These are phyloP conservation scores for Herpetospermum pedunculosum DNA, from an alignment of 306 rosid species.

Conservation along the genomic window DNA sequence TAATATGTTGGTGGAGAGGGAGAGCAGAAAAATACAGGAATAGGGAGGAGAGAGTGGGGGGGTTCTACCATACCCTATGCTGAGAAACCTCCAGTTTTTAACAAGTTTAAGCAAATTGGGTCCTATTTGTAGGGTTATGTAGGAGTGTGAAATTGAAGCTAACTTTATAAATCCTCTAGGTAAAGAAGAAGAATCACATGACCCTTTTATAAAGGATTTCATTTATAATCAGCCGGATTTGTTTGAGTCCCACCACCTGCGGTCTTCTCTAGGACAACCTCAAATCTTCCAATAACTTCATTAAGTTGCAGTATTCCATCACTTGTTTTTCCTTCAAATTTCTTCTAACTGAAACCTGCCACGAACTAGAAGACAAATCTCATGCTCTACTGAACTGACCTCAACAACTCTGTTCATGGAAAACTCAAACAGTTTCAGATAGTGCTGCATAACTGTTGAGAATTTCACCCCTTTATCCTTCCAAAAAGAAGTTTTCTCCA, in stretches of 20 bases:
- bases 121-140: not conserved
- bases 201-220: not conserved
- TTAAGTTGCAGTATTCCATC: no score
- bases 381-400: no score
- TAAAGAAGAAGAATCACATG: not conserved
- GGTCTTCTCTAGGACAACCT: not conserved
- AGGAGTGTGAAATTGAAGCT: not conserved
- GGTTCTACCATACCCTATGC: not conserved
- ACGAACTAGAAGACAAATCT: no score
- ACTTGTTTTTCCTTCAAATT: no score
- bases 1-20: not conserved
- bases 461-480: no score
- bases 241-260: not conserved
- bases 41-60: not conserved
- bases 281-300: not conserved
- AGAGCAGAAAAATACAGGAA: not conserved
- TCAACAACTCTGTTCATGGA: no score
- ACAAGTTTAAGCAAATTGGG: not conserved
- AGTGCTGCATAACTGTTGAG: no score
- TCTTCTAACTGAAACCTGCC: no score
- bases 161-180: not conserved
- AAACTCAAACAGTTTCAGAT: no score
- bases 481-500: no score
- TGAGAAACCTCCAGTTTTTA: not conserved
- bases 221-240: not conserved